These are phyloP conservation scores for Helianthus annuus DNA, from an alignment of 129 eudicot genomes.

Conservation along the genomic window HanXRQr2.0-SUNRISE NC_035434.2:35396789-35397288, in stretches of 20 bases:
- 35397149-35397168: conserved; percentile 39
- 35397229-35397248: conserved; percentile 61
- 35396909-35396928: too few relatives aligned
- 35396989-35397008: conserved; percentile 32
- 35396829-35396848: too few relatives aligned
- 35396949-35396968: too few relatives aligned
- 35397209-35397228: conserved; percentile 50
- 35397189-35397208: conserved; percentile 53
- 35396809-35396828: too few relatives aligned
- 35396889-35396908: too few relatives aligned
- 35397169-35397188: conserved; percentile 47
- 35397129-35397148: conserved; percentile 50
- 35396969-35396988: not conserved
- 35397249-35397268: conserved; percentile 69
- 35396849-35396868: too few relatives aligned
- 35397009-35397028: conserved; percentile 23
- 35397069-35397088: conserved; percentile 51
- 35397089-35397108: conserved; percentile 37
- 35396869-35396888: too few relatives aligned
- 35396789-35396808: too few relatives aligned
- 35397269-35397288: conserved; percentile 62
- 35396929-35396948: too few relatives aligned
- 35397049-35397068: conserved; percentile 30
- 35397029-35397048: conserved; percentile 22
- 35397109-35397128: conserved; percentile 63